Conservation (phyloP, 2,329 filamentous ascomycete species). For the Colletotrichum incanum region DNA sequence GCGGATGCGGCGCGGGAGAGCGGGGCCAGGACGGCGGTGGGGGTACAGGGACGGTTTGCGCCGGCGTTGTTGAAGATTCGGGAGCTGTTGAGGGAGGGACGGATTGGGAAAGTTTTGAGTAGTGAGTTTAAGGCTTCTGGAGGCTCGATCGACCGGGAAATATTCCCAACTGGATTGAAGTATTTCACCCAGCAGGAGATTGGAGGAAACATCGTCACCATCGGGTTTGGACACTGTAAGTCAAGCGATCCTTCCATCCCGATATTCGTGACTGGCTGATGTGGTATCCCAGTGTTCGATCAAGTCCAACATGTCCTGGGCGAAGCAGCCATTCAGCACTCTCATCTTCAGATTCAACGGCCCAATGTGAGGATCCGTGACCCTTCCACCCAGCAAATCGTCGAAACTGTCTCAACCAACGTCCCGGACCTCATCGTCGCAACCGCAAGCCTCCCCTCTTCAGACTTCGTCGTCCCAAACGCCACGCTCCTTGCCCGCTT, state of each 20-base stretch:
- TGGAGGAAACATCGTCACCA: constrained; percentile 62
- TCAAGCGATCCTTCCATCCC: neutral
- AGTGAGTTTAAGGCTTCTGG: constrained; percentile 58
- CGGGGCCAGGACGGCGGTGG: constrained; percentile 58
- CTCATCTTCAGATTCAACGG: constrained; percentile 53
- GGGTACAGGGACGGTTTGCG: constrained; percentile 65
- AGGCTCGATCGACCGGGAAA: constrained; percentile 54
- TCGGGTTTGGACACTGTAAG: constrained; percentile 57
- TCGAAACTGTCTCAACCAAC: constrained; percentile 33
- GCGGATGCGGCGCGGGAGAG: constrained; percentile 42
- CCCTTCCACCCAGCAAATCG: constrained; percentile 5
- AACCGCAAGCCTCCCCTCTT: constrained; percentile 55
- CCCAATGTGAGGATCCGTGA: constrained; percentile 21
- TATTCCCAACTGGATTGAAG: constrained; percentile 52
- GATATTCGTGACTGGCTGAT: neutral
- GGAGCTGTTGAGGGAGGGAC: constrained; percentile 60
- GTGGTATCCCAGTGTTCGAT: neutral
- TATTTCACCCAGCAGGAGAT: constrained; percentile 66
- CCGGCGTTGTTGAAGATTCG: constrained; percentile 62
- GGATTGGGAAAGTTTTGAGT: constrained; percentile 68
- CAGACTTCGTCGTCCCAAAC: constrained; percentile 46
- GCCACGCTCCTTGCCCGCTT: constrained; percentile 62
- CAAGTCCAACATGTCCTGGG: constrained; percentile 29
- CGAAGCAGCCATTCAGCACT: constrained; percentile 8
- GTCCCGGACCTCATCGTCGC: constrained; percentile 51